Evolutionary conservation across 164 flowering plant species (phyloP), one percentile per base, ranked within the genome.

Genomic region (Sextonia rubra): DNA sequence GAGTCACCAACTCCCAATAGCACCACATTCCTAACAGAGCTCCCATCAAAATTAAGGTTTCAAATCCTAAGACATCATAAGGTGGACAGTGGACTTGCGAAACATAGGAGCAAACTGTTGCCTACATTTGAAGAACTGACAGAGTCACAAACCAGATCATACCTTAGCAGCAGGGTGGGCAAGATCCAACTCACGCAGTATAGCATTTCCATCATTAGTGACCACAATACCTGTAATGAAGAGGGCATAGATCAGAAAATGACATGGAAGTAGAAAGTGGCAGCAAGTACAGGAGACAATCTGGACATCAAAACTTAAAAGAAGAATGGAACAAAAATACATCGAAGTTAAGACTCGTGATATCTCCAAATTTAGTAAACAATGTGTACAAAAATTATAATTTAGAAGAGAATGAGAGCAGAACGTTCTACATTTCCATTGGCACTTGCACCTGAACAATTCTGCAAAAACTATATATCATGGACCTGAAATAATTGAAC

Each of bases 91-190:
- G 49, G 49, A 47, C 1, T 20, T 2, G 58, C 18, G 58, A 5
- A 20, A 52, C 17, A 15, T 37, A 37, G 44, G 11, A 1, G 9
- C 44, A 5, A 37, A 8, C 44, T 3, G 0, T 37, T 37, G 44
- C 44, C 44, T 37, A 37, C 44, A 37, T 37, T 37, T 37, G 44
- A 37, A 37, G 44, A 37, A 12, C 58, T 52, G n/a, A 52, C 17
- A 52, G 3, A 52, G 17, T 52, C n/a, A 17, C n/a, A 3, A 52
- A 52, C 17, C 58, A 52, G 37, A 30, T 3, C 37, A 71, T 83
- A 76, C 99, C 92, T 94, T 94, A 24, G 99, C 99, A 6, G 99
- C 99, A 14, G 97, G 99, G 66, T 94, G 97, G 14, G 99, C 97
- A 78, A 94, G 62, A 78, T 94, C 99, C 62, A 94, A 72, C 74